These are phyloP conservation scores for Corymbia calophylla DNA, from an alignment of 441 rosid species.

Conservation along the genomic window DNA sequence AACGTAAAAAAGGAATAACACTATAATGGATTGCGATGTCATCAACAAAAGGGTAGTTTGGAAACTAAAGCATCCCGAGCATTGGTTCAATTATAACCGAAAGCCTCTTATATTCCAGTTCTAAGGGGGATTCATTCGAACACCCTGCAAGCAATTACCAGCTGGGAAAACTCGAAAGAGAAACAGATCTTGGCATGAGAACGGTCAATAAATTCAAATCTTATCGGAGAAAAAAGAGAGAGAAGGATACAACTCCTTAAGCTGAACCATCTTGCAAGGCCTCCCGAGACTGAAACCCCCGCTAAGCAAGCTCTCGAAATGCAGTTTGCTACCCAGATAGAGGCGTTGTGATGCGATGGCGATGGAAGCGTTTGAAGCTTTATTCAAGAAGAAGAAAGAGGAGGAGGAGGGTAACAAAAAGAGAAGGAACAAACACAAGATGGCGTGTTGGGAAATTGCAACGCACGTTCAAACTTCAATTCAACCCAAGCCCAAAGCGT, in stretches of 20 bases:
- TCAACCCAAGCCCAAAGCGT: not conserved
- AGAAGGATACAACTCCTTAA: conserved; percentile 62
- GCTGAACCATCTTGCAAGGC: conserved; percentile 37
- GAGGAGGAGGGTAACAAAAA: not conserved
- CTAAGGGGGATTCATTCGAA: not conserved
- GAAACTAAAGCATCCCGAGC: not conserved
- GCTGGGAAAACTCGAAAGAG: not conserved
- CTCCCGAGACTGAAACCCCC: not conserved
- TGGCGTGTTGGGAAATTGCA: not conserved
- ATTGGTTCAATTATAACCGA: not conserved
- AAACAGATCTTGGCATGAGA: not conserved
- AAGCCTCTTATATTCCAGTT: not conserved
- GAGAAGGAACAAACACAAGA: not conserved
- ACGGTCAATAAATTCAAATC: not conserved
- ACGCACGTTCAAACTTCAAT: not conserved
- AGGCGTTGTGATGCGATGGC: not conserved
- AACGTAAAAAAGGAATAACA: not conserved
- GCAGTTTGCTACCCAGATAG: not conserved
- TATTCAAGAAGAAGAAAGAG: not conserved
- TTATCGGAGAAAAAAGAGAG: not conserved
- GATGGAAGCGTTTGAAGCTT: not conserved
- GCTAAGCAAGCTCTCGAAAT: not conserved
- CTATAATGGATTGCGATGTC: not conserved
- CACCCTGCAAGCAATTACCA: not conserved
- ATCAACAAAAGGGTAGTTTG: not conserved